Evolutionary conservation across 305 asterid genomes (phyloP).

Genomic region (Stenogyne calaminthoides): DNA sequence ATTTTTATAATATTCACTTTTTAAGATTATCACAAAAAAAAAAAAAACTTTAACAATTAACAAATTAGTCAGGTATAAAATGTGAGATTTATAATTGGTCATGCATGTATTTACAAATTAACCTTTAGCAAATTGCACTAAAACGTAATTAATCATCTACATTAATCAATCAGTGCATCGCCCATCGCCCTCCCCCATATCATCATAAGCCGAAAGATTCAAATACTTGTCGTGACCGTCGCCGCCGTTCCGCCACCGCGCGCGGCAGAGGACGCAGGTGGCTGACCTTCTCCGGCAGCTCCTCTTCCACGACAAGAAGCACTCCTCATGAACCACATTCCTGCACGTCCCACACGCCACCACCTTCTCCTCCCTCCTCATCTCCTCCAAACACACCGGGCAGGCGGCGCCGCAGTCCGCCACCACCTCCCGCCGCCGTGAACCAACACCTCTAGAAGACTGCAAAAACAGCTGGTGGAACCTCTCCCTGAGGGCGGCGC

Average conservation of each 20-base stretch:
- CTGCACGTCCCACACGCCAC: slow-evolving; percentile 73
- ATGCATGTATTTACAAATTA: slow-evolving; percentile 24
- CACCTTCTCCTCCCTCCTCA: slow-evolving; percentile 62
- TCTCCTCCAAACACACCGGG: slow-evolving; percentile 91
- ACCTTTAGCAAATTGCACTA: slow-evolving; percentile 15
- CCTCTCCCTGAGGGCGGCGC: slow-evolving; percentile 46
- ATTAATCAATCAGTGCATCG: slow-evolving; percentile 38
- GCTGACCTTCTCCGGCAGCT: slow-evolving; percentile 67
- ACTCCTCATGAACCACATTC: slow-evolving; percentile 77
- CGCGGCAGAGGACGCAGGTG: slow-evolving; percentile 89
- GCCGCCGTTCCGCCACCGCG: slow-evolving; percentile 73
- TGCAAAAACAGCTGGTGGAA: slow-evolving; percentile 56
- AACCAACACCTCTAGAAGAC: slow-evolving; percentile 10
- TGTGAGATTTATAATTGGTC: background rate
- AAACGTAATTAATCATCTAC: background rate
- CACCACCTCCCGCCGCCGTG: slow-evolving; percentile 29
- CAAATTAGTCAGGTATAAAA: no score
- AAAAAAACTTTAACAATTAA: no score
- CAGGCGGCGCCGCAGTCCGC: slow-evolving; percentile 56
- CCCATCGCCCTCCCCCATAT: slow-evolving; percentile 45
- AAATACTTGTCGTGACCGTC: slow-evolving; percentile 64
- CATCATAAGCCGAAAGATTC: slow-evolving; percentile 78
- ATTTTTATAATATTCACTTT: no score
- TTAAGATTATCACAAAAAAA: no score
- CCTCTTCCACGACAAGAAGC: slow-evolving; percentile 84